phyloP scores from a whole-genome alignment of 129 eudicot genomes.

The Centaurea solstitialis region DNA sequence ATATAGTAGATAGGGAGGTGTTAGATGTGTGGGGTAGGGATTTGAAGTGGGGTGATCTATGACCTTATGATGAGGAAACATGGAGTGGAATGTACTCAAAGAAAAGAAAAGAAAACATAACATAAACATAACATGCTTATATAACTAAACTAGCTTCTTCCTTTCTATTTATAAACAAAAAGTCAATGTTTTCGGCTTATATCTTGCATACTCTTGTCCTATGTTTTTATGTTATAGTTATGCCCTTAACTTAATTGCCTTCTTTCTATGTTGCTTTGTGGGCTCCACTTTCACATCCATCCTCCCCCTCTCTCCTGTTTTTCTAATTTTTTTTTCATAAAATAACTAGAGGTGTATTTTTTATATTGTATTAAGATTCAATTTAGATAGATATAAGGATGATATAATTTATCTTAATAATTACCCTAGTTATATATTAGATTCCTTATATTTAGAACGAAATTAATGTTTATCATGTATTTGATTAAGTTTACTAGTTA shows the following conservation, averaged over 20 bases:
- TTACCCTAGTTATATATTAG: too few species aligned
- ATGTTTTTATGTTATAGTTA: constrained; percentile 24
- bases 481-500: too few species aligned
- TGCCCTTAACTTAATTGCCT: constrained; percentile 1
- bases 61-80: constrained; percentile 35
- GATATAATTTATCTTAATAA: too few species aligned
- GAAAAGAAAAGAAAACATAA: constrained; percentile 39
- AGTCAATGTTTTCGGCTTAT: constrained; percentile 58
- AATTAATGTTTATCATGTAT: too few species aligned
- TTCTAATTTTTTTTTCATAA: too few species aligned
- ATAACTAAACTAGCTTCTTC: constrained; percentile 6
- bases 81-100: constrained; percentile 91
- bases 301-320: not conserved
- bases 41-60: constrained; percentile 35
- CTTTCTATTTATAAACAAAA: constrained; percentile 22
- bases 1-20: not conserved
- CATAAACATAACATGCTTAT: constrained; percentile 48
- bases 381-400: too few species aligned
- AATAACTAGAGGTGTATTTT: too few species aligned
- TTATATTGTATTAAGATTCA: too few species aligned
- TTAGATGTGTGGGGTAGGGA: constrained; percentile 20
- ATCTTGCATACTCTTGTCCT: constrained; percentile 8
- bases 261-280: constrained; percentile 20
- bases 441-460: too few species aligned
- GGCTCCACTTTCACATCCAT: constrained; percentile 20